Evolutionary conservation across 2,329 filamentous ascomycete species (phyloP), one percentile per base, ranked within the genome.

Genomic region (Fusarium drepaniforme): DNA sequence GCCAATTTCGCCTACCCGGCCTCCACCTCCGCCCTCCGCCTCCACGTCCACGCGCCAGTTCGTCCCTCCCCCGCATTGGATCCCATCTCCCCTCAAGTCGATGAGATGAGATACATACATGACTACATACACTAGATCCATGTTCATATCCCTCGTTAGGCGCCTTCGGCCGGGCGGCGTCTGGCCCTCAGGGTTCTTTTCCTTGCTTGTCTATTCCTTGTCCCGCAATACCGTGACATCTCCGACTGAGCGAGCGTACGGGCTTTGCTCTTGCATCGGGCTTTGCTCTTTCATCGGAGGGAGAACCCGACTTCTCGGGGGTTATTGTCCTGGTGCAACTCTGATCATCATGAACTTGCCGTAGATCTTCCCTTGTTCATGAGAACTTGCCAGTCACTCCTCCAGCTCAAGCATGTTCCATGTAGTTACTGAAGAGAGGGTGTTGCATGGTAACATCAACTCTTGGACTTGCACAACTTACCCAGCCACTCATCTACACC

Each of bases 211-310:
- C n/a, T 16, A 40, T 44, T 46, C 63, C 59, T 28, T 15, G 51
- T 62, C 64, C 70, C 67, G 25, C 65, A 75, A 76, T 21, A 57
- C 74, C 74, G 73, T 58, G 38, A 64, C 62, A 74, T 74, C 73
- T 67, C 42, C 42, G 42, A 46, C 42, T 46, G 42, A 46, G 42
- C 13, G 42, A 35, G 4, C 33, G 33, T 35, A 35, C 33, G 33
- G 33, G 33, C 33, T 35, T 35, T 35, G 33, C 33, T 35, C 33
- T 15, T 33, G 30, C 30, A 33, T 33, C 33, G 33, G 33, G 44
- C 57, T 69, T 64, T 66, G 64, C 62, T 38, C 25, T 33, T 44
- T 21, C 38, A 58, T 57, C 63, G 72, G 69, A 59, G 44, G 16
- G 49, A 21, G 21, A 49, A 64, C 60, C 72, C 72, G 72, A 74